Evolutionary conservation across 306 rosid species (phyloP), one percentile per base, ranked within the genome.

Genomic region (Hylodesmum podocarpum): DNA sequence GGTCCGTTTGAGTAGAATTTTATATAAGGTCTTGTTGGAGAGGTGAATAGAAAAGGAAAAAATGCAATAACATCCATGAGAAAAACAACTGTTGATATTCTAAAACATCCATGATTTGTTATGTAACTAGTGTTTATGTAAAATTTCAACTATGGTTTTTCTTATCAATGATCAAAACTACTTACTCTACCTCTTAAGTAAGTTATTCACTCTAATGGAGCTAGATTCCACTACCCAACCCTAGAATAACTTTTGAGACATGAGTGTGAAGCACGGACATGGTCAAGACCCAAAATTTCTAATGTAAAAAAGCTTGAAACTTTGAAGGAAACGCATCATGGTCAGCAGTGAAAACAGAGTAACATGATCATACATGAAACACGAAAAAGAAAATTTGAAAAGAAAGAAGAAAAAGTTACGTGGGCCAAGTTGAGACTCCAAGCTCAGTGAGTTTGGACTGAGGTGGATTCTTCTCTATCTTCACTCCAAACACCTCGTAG

Each of bases 401-500:
- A 55, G 53, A 34, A 14, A 57, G 29, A 14, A 57, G 29, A 66
- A 55, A 5, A 29, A 53, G 57, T 50, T 78, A 94, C 98, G 80
- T 90, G 62, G 89, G 70, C 98, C 98, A 94, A 16, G 87, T 71
- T 51, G 84, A 62, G 71, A 94, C 91, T 12, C 91, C 95, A 19
- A 91, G 91, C 40, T 87, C 66, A 24, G 39, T 43, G 82, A 94
- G 98, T 78, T 79, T 91, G 49, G 98, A 88, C 47, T 87, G 76
- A 40, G 92, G 87, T 62, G 96, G 97, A 63, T 86, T 91, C 73
- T 70, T 89, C 69, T 91, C 81, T 29, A 94, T 86, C 88, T 83
- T 94, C 81, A 94, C 93, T 21, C 98, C 98, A 50, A 82, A 75
- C 14, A 81, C 83, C 76, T 89, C 96, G 25, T 79, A 84, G 49